Percentiles rank a stretch among this genome's conserved stretches.
phyloP scores from a whole-genome alignment of 257 asterid species.

The Solanum tarapatanum region DNA sequence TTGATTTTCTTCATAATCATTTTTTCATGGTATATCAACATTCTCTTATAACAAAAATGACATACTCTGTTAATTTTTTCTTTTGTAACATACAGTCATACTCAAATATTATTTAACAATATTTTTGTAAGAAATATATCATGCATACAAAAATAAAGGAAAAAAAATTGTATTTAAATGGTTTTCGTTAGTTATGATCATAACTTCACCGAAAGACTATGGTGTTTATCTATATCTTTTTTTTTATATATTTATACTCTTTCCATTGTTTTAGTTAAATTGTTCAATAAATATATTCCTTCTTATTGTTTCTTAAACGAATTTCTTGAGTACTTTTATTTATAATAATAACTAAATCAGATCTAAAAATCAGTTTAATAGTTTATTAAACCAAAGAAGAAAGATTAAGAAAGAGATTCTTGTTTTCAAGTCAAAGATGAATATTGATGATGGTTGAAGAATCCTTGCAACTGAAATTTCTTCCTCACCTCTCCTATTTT shows the following conservation, averaged over 20 bases:
- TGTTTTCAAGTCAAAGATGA: background rate
- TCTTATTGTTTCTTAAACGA: background rate
- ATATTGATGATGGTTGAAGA: background rate
- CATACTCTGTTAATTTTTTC: background rate
- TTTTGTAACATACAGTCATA: background rate
- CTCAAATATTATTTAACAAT: background rate
- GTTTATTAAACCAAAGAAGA: background rate
- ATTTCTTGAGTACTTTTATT: background rate
- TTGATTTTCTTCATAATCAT: background rate
- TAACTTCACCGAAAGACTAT: background rate
- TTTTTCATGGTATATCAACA: background rate
- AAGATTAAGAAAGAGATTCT: background rate
- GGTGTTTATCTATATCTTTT: too few relatives aligned
- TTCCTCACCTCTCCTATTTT: background rate
- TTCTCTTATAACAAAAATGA: background rate
- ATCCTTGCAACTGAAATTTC: background rate
- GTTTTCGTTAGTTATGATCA: background rate
- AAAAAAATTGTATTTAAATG: background rate
- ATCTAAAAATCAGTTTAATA: background rate
- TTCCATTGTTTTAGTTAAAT: too few relatives aligned
- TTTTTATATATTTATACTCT: background rate
- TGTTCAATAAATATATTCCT: too few relatives aligned
- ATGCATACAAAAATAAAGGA: background rate
- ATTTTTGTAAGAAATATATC: background rate
- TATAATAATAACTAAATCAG: background rate